Evolutionary conservation across 805 yeast species (phyloP), one percentile per base, ranked within the genome.

Genomic region (Saccharomycopsis javanensis): DNA sequence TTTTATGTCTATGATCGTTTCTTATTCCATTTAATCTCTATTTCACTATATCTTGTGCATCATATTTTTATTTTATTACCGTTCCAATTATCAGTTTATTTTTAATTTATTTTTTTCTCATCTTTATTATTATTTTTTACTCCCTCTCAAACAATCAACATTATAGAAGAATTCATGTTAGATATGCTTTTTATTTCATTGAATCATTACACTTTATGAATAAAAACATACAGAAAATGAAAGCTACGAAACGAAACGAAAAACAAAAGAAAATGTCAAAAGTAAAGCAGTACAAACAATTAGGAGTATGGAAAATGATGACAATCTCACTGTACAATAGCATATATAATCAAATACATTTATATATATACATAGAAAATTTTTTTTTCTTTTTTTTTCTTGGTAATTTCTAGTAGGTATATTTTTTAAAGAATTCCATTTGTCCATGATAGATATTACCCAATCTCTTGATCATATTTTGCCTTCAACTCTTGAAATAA

Each of bases 401-500:
- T n/a, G n/a, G n/a, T n/a, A n/a, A n/a, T n/a, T n/a, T n/a, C n/a
- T n/a, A n/a, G n/a, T n/a, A n/a, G n/a, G n/a, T n/a, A n/a, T n/a
- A n/a, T n/a, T n/a, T n/a, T n/a, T n/a, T n/a, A n/a, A n/a, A n/a
- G n/a, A n/a, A n/a, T n/a, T n/a, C n/a, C n/a, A n/a, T n/a, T n/a
- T n/a, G n/a, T n/a, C n/a, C n/a, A 31, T 31, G 11, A 3, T 30
- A 5, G 10, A 31, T 37, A 37, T 5, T 7, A 37, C 10, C 18
- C 25, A 16, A 37, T 46, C 25, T 30, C n/a, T 16, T 20, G 28
- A 27, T 51, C 45, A 18, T 15, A 52, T 27, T 45, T 54, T 18
- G 37, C 34, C 30, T 54, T 57, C 50, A 57, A 54, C 13, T 34
- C 30, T 15, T 37, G 27, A 51, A 57, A 57, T 23, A 57, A 23